A percentile compares a stretch with the other conserved stretches of the same genome.
Conservation (phyloP, 345 rosid genomes). For the Eutrema heterophyllum region DNA sequence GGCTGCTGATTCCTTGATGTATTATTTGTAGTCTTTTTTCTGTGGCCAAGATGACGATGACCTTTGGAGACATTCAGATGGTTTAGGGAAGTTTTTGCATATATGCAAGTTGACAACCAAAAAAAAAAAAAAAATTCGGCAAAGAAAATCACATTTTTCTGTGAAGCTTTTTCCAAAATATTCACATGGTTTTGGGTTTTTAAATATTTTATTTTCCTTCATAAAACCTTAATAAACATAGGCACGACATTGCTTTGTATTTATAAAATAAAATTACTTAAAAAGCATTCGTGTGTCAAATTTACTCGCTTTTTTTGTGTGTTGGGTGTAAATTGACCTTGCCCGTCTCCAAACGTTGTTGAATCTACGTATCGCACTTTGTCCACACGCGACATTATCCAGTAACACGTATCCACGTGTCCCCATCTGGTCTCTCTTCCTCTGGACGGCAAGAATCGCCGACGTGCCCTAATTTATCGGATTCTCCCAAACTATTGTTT, state of each 20-base stretch:
- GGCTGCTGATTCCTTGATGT: background rate
- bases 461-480: constrained; percentile 24
- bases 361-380: background rate
- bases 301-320: background rate
- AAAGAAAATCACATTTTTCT: background rate
- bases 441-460: constrained; percentile 42
- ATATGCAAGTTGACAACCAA: background rate
- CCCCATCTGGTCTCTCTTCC: background rate
- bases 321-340: background rate
- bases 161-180: background rate
- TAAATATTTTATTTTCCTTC: background rate
- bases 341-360: background rate
- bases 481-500: background rate
- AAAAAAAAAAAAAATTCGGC: background rate
- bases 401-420: constrained; percentile 9
- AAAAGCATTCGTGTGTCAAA: too few relatives aligned
- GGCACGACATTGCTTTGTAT: too few relatives aligned
- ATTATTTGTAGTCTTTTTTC: background rate
- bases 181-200: background rate
- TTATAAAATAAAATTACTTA: too few relatives aligned
- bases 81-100: background rate
- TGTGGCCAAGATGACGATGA: background rate
- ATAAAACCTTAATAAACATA: background rate
- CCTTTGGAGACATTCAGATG: background rate
- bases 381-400: background rate